Percentiles rank a stretch among this genome's conserved stretches.
Evolutionary conservation across 208 protist genomes (phyloP).

Genomic region (Jaenimonas drosophilae): DNA sequence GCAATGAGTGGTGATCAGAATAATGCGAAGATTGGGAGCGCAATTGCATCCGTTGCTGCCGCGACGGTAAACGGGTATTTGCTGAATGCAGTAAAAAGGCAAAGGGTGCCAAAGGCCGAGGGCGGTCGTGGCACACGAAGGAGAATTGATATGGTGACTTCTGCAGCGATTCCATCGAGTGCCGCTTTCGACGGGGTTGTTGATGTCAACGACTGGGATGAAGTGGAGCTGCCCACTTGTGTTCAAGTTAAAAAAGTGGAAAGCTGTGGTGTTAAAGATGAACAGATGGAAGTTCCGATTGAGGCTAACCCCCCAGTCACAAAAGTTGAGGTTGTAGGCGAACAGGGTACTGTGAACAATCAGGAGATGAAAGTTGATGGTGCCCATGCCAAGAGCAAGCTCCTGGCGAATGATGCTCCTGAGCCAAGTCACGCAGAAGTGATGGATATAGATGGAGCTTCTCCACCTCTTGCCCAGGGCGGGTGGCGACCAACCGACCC

Average conservation of each 20-base stretch:
- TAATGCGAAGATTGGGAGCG: background rate
- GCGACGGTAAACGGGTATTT: slow-evolving; percentile 80
- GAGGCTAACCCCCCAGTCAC: too few relatives aligned
- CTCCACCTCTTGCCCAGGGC: too few relatives aligned
- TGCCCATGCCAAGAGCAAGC: too few relatives aligned
- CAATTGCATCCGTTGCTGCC: slow-evolving; percentile 44
- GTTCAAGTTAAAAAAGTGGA: slow-evolving; percentile 15
- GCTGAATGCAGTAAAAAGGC: slow-evolving; percentile 57
- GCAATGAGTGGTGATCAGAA: too few relatives aligned
- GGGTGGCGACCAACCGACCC: slow-evolving; percentile 45
- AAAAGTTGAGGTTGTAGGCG: too few relatives aligned
- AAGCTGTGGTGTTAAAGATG: too few relatives aligned
- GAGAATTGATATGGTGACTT: slow-evolving; percentile 76
- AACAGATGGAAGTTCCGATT: too few relatives aligned
- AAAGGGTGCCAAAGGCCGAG: slow-evolving; percentile 58
- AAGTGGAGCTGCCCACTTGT: slow-evolving; percentile 44
- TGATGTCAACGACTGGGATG: slow-evolving; percentile 78
- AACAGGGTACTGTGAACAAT: too few relatives aligned
- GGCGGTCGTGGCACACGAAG: slow-evolving; percentile 75
- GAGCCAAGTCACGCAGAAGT: too few relatives aligned
- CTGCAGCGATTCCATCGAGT: slow-evolving; percentile 10
- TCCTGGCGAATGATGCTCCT: too few relatives aligned
- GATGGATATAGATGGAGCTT: too few relatives aligned
- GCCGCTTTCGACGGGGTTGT: slow-evolving; percentile 6
- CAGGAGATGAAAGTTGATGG: too few relatives aligned